phyloP scores from a whole-genome alignment of 148 eudicot species.

The Fagopyrum esculentum region DNA sequence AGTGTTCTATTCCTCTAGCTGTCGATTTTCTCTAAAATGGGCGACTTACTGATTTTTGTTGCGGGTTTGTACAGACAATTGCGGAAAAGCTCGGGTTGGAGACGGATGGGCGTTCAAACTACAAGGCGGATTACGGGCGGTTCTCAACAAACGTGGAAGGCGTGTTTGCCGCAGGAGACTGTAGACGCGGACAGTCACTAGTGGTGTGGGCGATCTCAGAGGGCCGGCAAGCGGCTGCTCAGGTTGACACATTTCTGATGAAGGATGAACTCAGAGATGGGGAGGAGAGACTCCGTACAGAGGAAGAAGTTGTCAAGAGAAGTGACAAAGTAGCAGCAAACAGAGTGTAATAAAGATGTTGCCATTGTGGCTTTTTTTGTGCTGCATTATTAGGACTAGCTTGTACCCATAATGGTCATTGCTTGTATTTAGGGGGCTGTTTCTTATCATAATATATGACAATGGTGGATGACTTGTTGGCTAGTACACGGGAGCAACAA shows the following conservation, averaged over 20 bases:
- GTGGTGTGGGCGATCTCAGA: constrained; percentile 97
- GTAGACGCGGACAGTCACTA: constrained; percentile 91
- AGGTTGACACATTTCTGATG: constrained; percentile 72
- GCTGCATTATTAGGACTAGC: neutral
- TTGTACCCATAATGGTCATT: neutral
- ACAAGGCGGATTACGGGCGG: constrained; percentile 70
- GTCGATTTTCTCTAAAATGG: neutral
- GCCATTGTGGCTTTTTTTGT: neutral
- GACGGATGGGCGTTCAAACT: constrained; percentile 78
- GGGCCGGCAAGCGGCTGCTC: constrained; percentile 91
- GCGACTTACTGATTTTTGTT: neutral
- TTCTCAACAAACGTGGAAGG: constrained; percentile 80
- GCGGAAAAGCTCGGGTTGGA: constrained; percentile 85
- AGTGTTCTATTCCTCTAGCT: constrained; percentile 23
- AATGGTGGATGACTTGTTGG: constrained; percentile 2
- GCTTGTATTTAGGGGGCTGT: neutral
- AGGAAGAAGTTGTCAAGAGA: constrained; percentile 1
- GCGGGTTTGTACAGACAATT: constrained; percentile 28
- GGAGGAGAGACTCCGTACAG: neutral
- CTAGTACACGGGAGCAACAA: neutral
- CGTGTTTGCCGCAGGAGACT: constrained; percentile 93
- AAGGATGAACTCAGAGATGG: constrained; percentile 14
- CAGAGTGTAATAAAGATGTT: neutral
- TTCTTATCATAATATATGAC: neutral
- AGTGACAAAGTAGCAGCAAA: constrained; percentile 5